Percentiles rank a stretch among this genome's conserved stretches.
Conservation (phyloP, 306 rosid species). For the Cicer arietinum region DNA sequence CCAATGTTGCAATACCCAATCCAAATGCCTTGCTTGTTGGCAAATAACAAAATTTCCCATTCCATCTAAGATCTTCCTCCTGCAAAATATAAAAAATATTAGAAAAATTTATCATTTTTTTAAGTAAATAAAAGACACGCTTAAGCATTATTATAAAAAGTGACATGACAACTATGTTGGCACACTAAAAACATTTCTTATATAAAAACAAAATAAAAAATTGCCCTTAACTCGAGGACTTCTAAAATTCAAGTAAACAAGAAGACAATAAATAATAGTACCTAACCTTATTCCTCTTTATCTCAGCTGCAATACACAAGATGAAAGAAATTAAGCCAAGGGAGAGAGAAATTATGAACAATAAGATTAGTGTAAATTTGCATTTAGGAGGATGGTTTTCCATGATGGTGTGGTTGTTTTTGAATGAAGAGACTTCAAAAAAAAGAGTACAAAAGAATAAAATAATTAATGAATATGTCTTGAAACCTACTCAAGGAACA, state of each 20-base stretch:
- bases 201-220: neutral
- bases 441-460: neutral
- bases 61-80: constrained; percentile 61
- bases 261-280: neutral
- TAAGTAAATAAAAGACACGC: too few species aligned
- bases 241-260: neutral
- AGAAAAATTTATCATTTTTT: too few species aligned
- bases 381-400: constrained; percentile 44
- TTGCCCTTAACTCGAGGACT: neutral
- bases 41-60: constrained; percentile 61
- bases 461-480: constrained; percentile 22
- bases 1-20: constrained; percentile 69
- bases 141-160: too few species aligned
- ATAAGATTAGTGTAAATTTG: constrained; percentile 41
- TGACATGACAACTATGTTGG: too few species aligned
- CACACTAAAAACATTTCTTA: neutral
- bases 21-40: constrained; percentile 68
- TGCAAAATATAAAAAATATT: constrained; percentile 30
- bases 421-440: constrained; percentile 28
- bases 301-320: constrained; percentile 71
- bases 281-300: constrained; percentile 70
- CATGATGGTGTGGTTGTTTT: constrained; percentile 48
- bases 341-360: constrained; percentile 51
- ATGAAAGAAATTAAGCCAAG: constrained; percentile 61
- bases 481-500: constrained; percentile 53